Evolutionary conservation across 1,284 basidiomycete species (phyloP).

Genomic region (Tylopilus sp.): DNA sequence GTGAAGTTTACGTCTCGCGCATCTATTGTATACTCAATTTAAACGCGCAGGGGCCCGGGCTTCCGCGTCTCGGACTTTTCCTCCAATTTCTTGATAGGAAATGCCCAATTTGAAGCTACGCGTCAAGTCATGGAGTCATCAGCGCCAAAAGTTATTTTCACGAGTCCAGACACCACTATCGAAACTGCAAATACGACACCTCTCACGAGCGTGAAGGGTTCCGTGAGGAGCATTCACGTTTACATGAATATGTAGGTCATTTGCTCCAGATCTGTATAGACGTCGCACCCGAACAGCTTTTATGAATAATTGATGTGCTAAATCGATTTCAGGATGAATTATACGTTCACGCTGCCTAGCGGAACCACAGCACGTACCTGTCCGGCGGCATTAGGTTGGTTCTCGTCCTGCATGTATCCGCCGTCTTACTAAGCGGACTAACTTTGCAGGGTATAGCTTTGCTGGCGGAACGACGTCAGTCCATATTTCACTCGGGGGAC

Average conservation of each 20-base stretch:
- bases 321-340: slow-evolving; percentile 46
- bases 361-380: slow-evolving; percentile 69
- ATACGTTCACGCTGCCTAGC: slow-evolving; percentile 61
- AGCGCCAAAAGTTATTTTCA: slow-evolving; percentile 13
- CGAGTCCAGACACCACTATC: slow-evolving; percentile 20
- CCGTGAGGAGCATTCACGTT: slow-evolving; percentile 61
- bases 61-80: slow-evolving; percentile 69
- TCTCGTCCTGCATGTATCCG: neutral
- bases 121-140: slow-evolving; percentile 50
- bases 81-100: slow-evolving; percentile 65
- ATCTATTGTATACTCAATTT: neutral
- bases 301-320: neutral
- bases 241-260: slow-evolving; percentile 61
- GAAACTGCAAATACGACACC: slow-evolving; percentile 24
- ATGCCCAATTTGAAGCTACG: slow-evolving; percentile 62
- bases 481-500: neutral
- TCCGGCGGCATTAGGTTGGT: slow-evolving; percentile 70
- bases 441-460: slow-evolving; percentile 56
- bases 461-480: slow-evolving; percentile 76
- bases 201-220: slow-evolving; percentile 47
- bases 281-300: no score
- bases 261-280: neutral
- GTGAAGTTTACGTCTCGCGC: slow-evolving; percentile 17
- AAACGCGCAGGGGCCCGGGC: slow-evolving; percentile 54
- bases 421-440: neutral